Evolutionary conservation across 805 yeast genomes (phyloP).

Genomic region (Wickerhamiella parazyma): DNA sequence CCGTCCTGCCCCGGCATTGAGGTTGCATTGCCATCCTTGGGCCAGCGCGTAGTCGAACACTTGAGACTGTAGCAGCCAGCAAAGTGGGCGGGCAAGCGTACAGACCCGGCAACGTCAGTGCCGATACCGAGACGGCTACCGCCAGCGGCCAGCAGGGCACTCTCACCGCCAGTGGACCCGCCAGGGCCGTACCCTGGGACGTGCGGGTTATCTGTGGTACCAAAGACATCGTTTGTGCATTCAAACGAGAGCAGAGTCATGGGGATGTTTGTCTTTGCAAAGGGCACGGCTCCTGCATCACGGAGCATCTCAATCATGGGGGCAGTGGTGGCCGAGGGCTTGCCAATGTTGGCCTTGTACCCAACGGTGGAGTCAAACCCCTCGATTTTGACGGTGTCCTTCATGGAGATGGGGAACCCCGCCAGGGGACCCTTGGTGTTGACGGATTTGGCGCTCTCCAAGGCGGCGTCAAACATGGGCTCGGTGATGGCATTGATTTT

Average conservation of each 20-base stretch:
- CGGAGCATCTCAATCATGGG: conserved; percentile 31
- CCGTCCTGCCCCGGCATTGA: conserved; percentile 36
- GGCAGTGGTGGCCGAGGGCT: conserved; percentile 31
- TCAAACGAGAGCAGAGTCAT: conserved; percentile 43
- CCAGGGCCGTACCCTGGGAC: conserved; percentile 35
- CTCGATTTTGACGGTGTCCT: conserved; percentile 39
- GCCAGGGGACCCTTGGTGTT: conserved; percentile 49
- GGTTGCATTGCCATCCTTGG: conserved; percentile 30
- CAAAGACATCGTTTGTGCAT: conserved; percentile 42
- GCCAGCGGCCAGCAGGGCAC: conserved; percentile 34
- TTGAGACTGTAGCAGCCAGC: conserved; percentile 38
- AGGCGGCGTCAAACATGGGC: conserved; percentile 53
- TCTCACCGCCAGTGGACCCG: conserved; percentile 44
- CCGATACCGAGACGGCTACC: conserved; percentile 43
- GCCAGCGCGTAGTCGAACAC: conserved; percentile 38
- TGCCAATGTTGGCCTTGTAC: conserved; percentile 31
- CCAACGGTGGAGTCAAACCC: conserved; percentile 43
- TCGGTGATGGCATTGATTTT: conserved; percentile 44
- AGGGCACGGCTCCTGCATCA: conserved; percentile 43
- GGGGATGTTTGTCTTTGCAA: conserved; percentile 44
- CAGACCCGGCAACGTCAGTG: conserved; percentile 44
- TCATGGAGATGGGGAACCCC: conserved; percentile 50
- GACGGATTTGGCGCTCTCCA: conserved; percentile 39
- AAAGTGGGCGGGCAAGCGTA: conserved; percentile 42
- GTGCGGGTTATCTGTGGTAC: conserved; percentile 38